phyloP scores from a whole-genome alignment of 495 filamentous ascomycete genomes.

The Friedmanniomyces simplex region DNA sequence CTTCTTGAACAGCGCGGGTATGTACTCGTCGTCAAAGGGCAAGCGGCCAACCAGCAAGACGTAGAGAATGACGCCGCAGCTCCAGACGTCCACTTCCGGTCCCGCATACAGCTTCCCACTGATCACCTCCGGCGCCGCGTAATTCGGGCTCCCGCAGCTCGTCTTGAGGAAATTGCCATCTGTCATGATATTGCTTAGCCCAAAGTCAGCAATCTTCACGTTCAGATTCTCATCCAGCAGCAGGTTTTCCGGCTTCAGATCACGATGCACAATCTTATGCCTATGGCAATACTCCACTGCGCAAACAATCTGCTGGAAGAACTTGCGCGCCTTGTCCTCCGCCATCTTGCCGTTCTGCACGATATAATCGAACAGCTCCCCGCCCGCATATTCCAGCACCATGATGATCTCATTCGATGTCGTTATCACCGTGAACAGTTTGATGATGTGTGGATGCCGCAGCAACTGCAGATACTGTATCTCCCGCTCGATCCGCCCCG shows the following conservation, averaged over 20 bases:
- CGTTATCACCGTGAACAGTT: constrained; percentile 95
- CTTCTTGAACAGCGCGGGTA: constrained; percentile 76
- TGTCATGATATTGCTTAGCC: constrained; percentile 98
- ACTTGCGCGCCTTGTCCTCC: constrained; percentile 81
- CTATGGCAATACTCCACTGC: constrained; percentile 98
- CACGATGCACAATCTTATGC: constrained; percentile 96
- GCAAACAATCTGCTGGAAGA: constrained; percentile 98
- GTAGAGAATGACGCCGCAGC: constrained; percentile 96
- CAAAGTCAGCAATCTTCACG: constrained; percentile 98
- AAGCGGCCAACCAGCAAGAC: constrained; percentile 84
- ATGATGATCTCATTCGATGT: constrained; percentile 91
- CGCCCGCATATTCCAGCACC: constrained; percentile 95
- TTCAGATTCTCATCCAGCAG: constrained; percentile 88
- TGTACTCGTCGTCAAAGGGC: constrained; percentile 96
- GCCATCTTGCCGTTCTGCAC: constrained; percentile 81
- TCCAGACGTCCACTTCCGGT: constrained; percentile 98
- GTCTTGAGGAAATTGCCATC: constrained; percentile 98
- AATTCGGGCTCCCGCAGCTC: constrained; percentile 95
- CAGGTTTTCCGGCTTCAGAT: constrained; percentile 95
- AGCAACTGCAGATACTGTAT: constrained; percentile 95
- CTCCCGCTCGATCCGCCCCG: constrained; percentile 89
- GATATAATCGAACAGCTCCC: constrained; percentile 95
- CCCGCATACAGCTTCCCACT: constrained; percentile 95
- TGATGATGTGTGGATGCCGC: constrained; percentile 97
- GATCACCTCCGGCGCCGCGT: constrained; percentile 95